Base-by-base conservation (phyloP, 768 basidiomycete species). In the Candolleomyces efflorescens region DNA sequence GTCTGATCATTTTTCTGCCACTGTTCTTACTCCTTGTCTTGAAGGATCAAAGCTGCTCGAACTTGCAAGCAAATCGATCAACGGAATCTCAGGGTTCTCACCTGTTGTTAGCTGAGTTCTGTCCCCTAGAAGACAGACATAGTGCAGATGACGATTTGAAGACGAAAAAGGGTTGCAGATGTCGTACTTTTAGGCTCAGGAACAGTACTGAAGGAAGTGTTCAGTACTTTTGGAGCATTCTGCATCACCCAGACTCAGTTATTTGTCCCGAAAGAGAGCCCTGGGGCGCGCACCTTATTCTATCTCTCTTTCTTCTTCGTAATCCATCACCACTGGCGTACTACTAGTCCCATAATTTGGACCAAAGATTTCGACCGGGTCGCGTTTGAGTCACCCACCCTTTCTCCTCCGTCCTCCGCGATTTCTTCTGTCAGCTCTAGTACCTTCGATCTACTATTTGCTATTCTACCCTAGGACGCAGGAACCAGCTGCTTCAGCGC, bases 231-330 rank as follows among this genome's bases (percentile, higher is more conserved):
- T 62, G 84, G 84, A 44, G 85, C 83, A 17, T 68, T 86, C 53
- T 80, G 80, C 23, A 83, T 86, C 57, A 77, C 79, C 17, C 82
- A 85, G 64, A 76, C 82, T n/a, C 72, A 79, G 55, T 86, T 85
- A 65, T 85, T 85, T 74, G 84, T 84, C 1, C 83, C 83, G 2
- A 85, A 85, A 1, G 87, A 83, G 13, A 86, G 85, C 36, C 78
- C 81, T 49, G 85, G 88, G 76, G 86, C 87, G 61, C 59, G 83
- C 73, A 53, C 53, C 39, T 18, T 27, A 4, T 43, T 38, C 54
- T 37, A 22, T 54, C 43, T 38, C n/a, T 36, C 17, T 26, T 6
- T n/a, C 4, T 20, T n/a, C 15, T 17, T 6, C 5, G 10, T 15
- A 6, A 15, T n/a, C n/a, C 54, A 18, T 53, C 53, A 23, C 52